Conservation (phyloP, 1,284 basidiomycete species). For the Heterobasidion parviporum region DNA sequence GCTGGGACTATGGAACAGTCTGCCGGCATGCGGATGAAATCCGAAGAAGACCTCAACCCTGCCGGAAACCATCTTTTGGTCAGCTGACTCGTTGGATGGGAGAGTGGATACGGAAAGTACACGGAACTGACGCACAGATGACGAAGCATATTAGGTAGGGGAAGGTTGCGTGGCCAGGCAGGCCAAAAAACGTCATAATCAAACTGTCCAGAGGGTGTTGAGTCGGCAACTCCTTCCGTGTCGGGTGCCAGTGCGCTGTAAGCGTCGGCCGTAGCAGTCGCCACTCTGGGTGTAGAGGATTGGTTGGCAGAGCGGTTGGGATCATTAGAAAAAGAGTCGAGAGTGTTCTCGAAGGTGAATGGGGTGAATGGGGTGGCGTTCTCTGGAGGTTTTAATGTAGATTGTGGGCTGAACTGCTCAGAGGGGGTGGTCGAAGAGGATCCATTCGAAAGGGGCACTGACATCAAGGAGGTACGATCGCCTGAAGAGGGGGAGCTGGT, state of each 20-base stretch:
- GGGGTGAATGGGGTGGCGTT: not conserved
- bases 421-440: not conserved
- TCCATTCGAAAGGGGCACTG: not conserved
- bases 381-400: not conserved
- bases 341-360: not conserved
- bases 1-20: slow-evolving; percentile 53
- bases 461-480: not conserved
- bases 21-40: slow-evolving; percentile 60
- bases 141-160: slow-evolving; percentile 47
- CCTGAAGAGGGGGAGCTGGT: not conserved
- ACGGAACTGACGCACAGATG: slow-evolving; percentile 44
- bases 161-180: slow-evolving; percentile 58
- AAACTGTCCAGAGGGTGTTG: slow-evolving; percentile 3
- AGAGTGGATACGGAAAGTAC: not conserved
- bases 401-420: not conserved
- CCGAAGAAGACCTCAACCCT: slow-evolving; percentile 69
- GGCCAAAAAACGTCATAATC: slow-evolving; percentile 32
- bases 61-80: not conserved
- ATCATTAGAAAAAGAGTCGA: not conserved
- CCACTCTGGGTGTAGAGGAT: not conserved
- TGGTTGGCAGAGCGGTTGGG: not conserved
- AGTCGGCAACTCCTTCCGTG: not conserved
- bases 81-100: not conserved
- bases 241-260: not conserved
- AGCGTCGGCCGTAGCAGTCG: not conserved